Base-by-base conservation (phyloP, 306 rosid species). In the Hippophae rhamnoides region DNA sequence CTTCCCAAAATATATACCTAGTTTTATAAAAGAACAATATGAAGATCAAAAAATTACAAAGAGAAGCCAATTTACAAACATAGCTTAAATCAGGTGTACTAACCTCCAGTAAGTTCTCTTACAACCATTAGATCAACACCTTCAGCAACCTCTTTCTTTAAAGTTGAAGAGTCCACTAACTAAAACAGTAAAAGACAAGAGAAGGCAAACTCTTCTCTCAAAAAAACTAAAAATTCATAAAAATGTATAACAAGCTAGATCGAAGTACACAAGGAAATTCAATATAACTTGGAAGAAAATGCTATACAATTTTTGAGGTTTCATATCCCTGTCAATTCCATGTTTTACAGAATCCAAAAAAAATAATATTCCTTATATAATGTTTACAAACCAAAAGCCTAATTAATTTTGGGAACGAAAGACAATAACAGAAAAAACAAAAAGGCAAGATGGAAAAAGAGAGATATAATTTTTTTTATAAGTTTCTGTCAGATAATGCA, bases 81-180 rank as follows among this genome's bases (percentile, higher is more conserved):
- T 43, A 69, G 60, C 41, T 41, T 61, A 56, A 64, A 41, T 7
- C 7, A 54, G 4, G 38, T 31, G 11, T 18, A 60, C 80, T 63
- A 69, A 92, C 98, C 98, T 78, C 96, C 96, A 14, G 95, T 92
- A 57, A 92, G 89, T 67, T 92, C 98, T 73, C 96, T 81, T 65
- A 92, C 79, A 78, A 92, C 92, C 93, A 92, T 83, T 65, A 92
- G 81, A 74, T 92, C 93, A 53, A 87, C 96, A 70, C 96, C 96
- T 69, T 85, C 95, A 41, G 80, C 89, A 57, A 85, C 67, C 78
- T 87, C 96, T 72, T 64, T 85, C 81, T 92, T 92, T 84, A 92
- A 78, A 71, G 96, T 83, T 43, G 98, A 92, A 54, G 98, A 90
- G 67, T 87, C 92, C 53, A 85, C 89, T 61, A 92, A 69, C 98